Base-by-base conservation (phyloP, 306 rosid species). In the Casuarina glauca region DNA sequence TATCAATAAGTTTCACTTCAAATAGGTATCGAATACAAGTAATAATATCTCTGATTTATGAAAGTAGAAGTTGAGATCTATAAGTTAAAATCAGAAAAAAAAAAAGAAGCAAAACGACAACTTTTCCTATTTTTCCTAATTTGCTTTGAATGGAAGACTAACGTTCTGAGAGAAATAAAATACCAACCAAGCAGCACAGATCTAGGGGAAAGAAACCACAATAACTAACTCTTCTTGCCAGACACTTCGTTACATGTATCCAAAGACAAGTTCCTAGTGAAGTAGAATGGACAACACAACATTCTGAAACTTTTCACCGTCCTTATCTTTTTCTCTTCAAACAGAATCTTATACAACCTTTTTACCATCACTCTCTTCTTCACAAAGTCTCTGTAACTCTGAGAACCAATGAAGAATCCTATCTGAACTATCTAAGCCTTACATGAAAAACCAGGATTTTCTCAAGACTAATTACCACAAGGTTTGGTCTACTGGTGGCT, bases 181-280 rank as follows among this genome's bases (percentile, higher is more conserved):
- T 42, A 53, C 62, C 53, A 72, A 60, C 69, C 58, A 55, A 72
- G 55, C 19, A 61, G 73, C 57, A 76, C 76, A 26, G 61, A 81
- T 75, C 67, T 36, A 77, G 49, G 75, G 46, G 62, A 66, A 36
- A 32, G 32, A 81, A 74, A 16, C 43, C 35, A 70, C 19, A 70
- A 74, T 42, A 67, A 42, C n/a, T 3, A 26, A 67, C 41, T 4
- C n/a, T 6, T 39, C 71, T 67, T 35, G 8, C 49, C 17, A 67
- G 19, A 42, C 50, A 17, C 71, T 67, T 41, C 32, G 17, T 19
- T n/a, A 9, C 9, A 42, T 35, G 42, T 67, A 3, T 8, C 2
- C 46, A 8, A n/a, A 41, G 49, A 66, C 35, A 39, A 39, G 20
- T 66, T 42, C 7, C 32, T 50, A 3, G 16, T 26, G 64, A 58